Percentiles rank a stretch among this genome's conserved stretches.
Evolutionary conservation across 1,139 yeast species (phyloP).

Genomic region (Geotrichum histeridarum): DNA sequence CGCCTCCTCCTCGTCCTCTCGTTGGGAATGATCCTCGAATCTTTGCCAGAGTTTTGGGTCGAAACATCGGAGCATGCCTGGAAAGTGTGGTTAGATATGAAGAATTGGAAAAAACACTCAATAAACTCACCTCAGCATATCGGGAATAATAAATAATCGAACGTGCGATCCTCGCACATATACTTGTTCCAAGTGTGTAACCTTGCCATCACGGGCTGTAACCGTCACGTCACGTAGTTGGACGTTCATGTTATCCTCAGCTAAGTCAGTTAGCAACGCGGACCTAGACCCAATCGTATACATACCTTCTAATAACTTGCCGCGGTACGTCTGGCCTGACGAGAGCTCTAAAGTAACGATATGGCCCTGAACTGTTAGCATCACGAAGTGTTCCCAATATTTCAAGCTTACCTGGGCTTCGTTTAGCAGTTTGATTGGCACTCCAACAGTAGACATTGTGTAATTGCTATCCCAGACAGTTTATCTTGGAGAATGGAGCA

Average conservation of each 20-base stretch:
- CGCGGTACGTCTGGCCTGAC: conserved; percentile 84
- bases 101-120: neutral
- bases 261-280: conserved; percentile 20
- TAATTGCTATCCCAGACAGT: neutral
- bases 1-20: conserved; percentile 26
- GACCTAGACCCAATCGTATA: neutral
- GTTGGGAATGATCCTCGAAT: conserved; percentile 25
- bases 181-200: conserved; percentile 75
- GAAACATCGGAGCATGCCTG: conserved; percentile 80
- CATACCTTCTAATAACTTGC: conserved; percentile 68
- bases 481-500: neutral
- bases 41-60: conserved; percentile 38
- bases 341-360: conserved; percentile 74
- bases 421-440: conserved; percentile 80
- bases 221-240: conserved; percentile 78
- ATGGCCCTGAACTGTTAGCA: conserved; percentile 54
- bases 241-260: conserved; percentile 89
- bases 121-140: conserved; percentile 48
- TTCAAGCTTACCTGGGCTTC: conserved; percentile 58
- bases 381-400: neutral
- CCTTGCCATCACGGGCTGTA: conserved; percentile 70
- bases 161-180: conserved; percentile 90
- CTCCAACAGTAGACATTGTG: conserved; percentile 45
- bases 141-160: conserved; percentile 80
- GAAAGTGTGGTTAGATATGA: neutral